phyloP scores from a whole-genome alignment of 371 early-diverging fungal genomes.

The Mortierella sp. region DNA sequence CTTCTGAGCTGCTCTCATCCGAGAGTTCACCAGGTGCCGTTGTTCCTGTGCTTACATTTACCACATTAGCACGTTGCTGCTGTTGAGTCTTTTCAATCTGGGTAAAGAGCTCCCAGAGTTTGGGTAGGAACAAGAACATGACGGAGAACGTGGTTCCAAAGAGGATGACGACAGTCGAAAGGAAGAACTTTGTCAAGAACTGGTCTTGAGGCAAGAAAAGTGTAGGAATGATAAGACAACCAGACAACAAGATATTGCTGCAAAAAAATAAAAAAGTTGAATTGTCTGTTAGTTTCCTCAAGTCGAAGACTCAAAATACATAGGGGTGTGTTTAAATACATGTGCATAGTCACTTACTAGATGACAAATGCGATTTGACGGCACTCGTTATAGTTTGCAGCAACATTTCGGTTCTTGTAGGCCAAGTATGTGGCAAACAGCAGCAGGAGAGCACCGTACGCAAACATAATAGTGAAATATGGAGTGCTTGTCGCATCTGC shows the following conservation, averaged over 20 bases:
- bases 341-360: slow-evolving; percentile 62
- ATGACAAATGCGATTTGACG: slow-evolving; percentile 73
- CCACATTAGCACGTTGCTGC: not conserved
- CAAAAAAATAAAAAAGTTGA: not conserved
- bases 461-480: slow-evolving; percentile 52
- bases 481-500: slow-evolving; percentile 45
- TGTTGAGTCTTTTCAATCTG: slow-evolving; percentile 39
- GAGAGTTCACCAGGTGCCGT: slow-evolving; percentile 3
- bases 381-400: slow-evolving; percentile 71
- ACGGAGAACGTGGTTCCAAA: slow-evolving; percentile 71
- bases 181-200: slow-evolving; percentile 67
- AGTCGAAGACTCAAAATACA: not conserved
- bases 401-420: slow-evolving; percentile 69
- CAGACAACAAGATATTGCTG: slow-evolving; percentile 70
- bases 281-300: not conserved
- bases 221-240: slow-evolving; percentile 66
- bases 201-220: slow-evolving; percentile 63
- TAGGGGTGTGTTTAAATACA: not conserved
- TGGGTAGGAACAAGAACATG: slow-evolving; percentile 68
- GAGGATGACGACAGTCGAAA: slow-evolving; percentile 63
- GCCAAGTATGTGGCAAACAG: slow-evolving; percentile 69
- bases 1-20: slow-evolving; percentile 23
- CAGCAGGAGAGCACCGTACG: slow-evolving; percentile 60
- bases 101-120: slow-evolving; percentile 58
- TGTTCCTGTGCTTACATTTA: not conserved